Base-by-base conservation (phyloP, 2,329 filamentous ascomycete genomes). In the Exophiala phaeomuriformis region DNA sequence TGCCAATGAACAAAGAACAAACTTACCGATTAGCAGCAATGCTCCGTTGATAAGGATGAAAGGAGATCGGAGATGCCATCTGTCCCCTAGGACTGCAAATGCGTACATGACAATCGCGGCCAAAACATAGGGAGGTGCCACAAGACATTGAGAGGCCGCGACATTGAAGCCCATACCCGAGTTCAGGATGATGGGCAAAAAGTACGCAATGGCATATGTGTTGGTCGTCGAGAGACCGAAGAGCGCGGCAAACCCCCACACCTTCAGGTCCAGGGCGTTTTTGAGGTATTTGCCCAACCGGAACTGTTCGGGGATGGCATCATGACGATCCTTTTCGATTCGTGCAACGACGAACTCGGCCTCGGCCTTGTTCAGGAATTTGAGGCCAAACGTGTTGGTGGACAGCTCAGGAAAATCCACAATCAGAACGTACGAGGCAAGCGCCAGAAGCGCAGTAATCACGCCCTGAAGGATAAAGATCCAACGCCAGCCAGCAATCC, bases 131-230 rank as follows among this genome's bases (percentile, higher is more conserved):
- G 84, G 84, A 0, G 84, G 85, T 0, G 87, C 85, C 4, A 85
- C 77, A 3, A 90, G 79, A 65, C 85, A 88, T 69, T 89, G 86
- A 0, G 85, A 75, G 47, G 74, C 74, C 5, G 77, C 83, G 3
- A 84, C 74, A 46, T 68, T 73, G 72, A 88, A 90, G 7, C 80
- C 78, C 74, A 90, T 80, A 19, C 78, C 77, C 19, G 69, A 61
- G 9, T 67, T 66, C 3, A 94, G 80, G 62, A 93, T 87, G 64
- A 90, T 80, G 4, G 88, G 87, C 4, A 91, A 71, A 65, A 90
- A 91, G 68, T 88, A 91, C 1, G 86, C 85, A 6, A 93, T 78
- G 0, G 87, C 82, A 66, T 93, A 93, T 29, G 79, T 79, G 49
- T 87, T 80, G 6, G 85, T 86, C 1, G 87, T 90, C 1, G 81